These are phyloP conservation scores for Iodosphaeria phyllophila DNA, from an alignment of 2,329 filamentous ascomycete genomes.

Conservation along the genomic window DNA sequence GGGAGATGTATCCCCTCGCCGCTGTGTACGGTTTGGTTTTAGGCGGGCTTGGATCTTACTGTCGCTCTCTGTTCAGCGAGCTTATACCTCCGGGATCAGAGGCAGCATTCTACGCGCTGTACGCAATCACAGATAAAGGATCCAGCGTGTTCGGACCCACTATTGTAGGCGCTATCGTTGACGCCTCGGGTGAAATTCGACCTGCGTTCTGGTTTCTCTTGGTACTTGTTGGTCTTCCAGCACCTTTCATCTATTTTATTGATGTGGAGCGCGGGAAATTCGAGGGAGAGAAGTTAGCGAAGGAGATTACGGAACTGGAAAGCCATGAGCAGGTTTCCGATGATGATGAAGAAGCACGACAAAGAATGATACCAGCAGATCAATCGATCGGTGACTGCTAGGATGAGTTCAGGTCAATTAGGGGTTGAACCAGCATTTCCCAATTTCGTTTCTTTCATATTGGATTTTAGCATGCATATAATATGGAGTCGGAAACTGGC, in stretches of 20 bases:
- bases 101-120: constrained; percentile 89
- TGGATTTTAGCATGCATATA: too few species aligned
- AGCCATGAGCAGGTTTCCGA: constrained; percentile 7
- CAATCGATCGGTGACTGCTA: constrained; percentile 15
- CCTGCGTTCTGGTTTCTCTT: constrained; percentile 88
- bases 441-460: too few species aligned
- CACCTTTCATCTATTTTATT: constrained; percentile 70
- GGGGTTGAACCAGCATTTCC: background rate
- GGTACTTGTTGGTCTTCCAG: constrained; percentile 63
- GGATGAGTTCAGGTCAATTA: background rate
- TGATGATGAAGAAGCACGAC: constrained; percentile 11
- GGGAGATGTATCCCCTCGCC: constrained; percentile 92
- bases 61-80: constrained; percentile 79
- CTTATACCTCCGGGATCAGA: constrained; percentile 88
- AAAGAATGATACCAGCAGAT: constrained; percentile 16
- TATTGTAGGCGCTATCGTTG: constrained; percentile 85
- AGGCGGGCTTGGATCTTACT: constrained; percentile 83
- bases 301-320: constrained; percentile 35
- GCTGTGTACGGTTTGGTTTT: constrained; percentile 86
- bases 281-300: constrained; percentile 47
- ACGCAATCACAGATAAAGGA: constrained; percentile 95
- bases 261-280: constrained; percentile 62
- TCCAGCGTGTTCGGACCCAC: constrained; percentile 85
- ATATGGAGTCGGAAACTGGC: too few species aligned
- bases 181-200: constrained; percentile 61